Base-by-base conservation (phyloP, 2,329 filamentous ascomycete genomes). In the Scytalidium sp. region DNA sequence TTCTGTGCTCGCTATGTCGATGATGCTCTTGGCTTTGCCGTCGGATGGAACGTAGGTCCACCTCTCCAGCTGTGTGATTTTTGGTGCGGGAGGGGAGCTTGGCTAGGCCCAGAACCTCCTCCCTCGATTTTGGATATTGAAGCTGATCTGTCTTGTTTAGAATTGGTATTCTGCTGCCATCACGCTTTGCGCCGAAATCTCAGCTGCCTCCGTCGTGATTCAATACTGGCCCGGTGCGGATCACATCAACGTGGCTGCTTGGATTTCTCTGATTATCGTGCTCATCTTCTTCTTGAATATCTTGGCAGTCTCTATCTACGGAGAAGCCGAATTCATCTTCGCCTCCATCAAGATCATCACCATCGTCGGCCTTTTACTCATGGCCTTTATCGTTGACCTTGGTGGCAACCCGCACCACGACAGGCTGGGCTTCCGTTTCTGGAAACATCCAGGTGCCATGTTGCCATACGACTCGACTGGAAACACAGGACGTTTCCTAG, bases 351-450 rank as follows among this genome's bases (percentile, higher is more conserved):
- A 83, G 60, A 73, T 83, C 17, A 57, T 83, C 15, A 69, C 81
- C 36, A 81, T 81, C 52, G 68, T 90, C 29, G 86, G 81, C 1
- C 75, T 93, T 45, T 78, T 92, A 57, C 60, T 83, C 55, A 92
- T 89, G 70, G 93, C 90, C 2, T 90, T 96, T 61, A 77, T 95
- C 56, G 82, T 84, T 56, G 93, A 94, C 85, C 71, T 94, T 1
- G 90, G 90, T 7, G 90, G 87, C 2, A 94, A 93, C 57, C 90
- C 90, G 0, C 65, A 83, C 1, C 74, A 80, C 32, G 86, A 92
- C 57, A 73, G 80, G 0, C 88, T 88, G 54, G 88, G 88, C 1
- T 93, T 93, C 64, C 77, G 81, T 21, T 83, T 79, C 64, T 87
- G 83, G 81, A 72, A 76, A 3, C 70, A 80, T 0, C 88, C 88